Evolutionary conservation across 129 eudicot genomes (phyloP).

Genomic region (Flaveria ramosissima): DNA sequence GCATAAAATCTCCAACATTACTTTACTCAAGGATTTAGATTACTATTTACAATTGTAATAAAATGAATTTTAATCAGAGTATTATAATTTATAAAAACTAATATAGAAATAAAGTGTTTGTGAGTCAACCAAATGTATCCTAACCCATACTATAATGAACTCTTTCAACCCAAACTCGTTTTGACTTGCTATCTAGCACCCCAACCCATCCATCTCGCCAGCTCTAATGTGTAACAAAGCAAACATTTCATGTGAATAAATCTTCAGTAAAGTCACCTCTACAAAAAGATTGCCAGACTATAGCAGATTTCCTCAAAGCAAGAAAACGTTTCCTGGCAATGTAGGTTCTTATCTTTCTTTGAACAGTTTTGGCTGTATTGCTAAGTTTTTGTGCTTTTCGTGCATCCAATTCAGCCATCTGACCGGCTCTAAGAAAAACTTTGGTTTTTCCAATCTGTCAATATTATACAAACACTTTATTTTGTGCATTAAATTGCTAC

Average conservation of each 20-base stretch:
- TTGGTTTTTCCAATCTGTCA: constrained; percentile 91
- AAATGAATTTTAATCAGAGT: not conserved
- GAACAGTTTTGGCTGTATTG: constrained; percentile 67
- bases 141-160: not conserved
- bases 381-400: constrained; percentile 74
- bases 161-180: constrained; percentile 4
- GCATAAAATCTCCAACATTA: not conserved
- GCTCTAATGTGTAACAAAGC: constrained; percentile 7
- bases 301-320: constrained; percentile 63
- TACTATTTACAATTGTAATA: not conserved
- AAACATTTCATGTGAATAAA: constrained; percentile 14
- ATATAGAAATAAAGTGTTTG: not conserved
- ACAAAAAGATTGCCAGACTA: constrained; percentile 65
- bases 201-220: constrained; percentile 5
- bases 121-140: not conserved
- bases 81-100: not conserved
- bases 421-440: constrained; percentile 95
- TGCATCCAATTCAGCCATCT: constrained; percentile 97
- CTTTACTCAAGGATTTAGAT: not conserved
- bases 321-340: constrained; percentile 61
- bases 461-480: constrained; percentile 23
- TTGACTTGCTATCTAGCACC: not conserved
- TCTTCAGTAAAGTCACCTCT: constrained; percentile 54
- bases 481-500: constrained; percentile 11
- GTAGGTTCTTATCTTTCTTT: constrained; percentile 70